Conservation (phyloP, 768 basidiomycete genomes). For the Calocybe cyanea region DNA sequence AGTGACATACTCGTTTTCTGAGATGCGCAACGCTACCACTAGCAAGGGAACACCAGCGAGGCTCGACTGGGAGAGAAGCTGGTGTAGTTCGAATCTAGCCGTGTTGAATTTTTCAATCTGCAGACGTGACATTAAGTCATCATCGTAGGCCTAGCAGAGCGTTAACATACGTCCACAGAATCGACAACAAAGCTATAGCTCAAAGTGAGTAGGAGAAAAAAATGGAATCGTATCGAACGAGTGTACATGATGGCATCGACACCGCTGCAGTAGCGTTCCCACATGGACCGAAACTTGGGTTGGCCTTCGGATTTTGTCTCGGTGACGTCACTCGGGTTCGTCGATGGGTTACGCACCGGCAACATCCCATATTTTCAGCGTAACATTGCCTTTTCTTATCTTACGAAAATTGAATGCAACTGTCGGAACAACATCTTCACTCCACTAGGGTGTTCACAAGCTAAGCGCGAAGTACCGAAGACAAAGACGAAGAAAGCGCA, state of each 20-base stretch:
- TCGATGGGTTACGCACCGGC: constrained; percentile 52
- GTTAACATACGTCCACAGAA: constrained; percentile 68
- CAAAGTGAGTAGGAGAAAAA: background rate
- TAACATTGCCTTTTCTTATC: constrained; percentile 85
- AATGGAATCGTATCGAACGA: background rate
- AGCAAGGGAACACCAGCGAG: constrained; percentile 74
- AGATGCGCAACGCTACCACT: constrained; percentile 49
- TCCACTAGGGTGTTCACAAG: constrained; percentile 55
- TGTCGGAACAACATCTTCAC: constrained; percentile 94
- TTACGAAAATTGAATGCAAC: constrained; percentile 91
- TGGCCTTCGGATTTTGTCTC: constrained; percentile 48
- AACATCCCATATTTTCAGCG: constrained; percentile 93
- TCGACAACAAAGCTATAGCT: constrained; percentile 83
- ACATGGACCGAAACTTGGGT: constrained; percentile 92
- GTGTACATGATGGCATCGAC: constrained; percentile 89
- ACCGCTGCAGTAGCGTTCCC: constrained; percentile 91
- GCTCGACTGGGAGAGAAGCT: constrained; percentile 63
- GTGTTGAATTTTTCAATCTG: constrained; percentile 82
- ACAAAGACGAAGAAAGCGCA: constrained; percentile 22
- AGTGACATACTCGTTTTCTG: background rate
- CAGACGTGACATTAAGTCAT: background rate
- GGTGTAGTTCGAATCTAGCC: constrained; percentile 80
- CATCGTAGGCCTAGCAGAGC: background rate
- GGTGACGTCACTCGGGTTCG: constrained; percentile 10
- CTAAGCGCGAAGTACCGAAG: background rate